These are phyloP conservation scores for Pseudozyma sp. DNA, from an alignment of 1,284 basidiomycete genomes.

Conservation along the genomic window DNA sequence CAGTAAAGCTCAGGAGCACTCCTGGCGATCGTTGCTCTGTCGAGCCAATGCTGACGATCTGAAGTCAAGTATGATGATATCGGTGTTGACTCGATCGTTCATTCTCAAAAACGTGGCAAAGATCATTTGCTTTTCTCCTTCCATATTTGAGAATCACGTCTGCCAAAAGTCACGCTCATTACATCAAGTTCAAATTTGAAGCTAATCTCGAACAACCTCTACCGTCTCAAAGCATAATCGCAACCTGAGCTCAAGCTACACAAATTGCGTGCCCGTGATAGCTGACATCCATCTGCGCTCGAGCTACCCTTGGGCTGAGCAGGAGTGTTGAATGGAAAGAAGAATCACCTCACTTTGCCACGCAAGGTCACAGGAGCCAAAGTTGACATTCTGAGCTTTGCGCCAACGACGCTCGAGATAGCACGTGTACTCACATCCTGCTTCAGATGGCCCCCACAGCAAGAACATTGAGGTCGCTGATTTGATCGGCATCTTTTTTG, in stretches of 20 bases:
- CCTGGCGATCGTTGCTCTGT: too few relatives aligned
- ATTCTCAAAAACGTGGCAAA: neutral
- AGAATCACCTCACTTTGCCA: neutral
- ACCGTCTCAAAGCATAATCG: too few relatives aligned
- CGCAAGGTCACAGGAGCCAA: neutral
- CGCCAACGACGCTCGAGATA: neutral
- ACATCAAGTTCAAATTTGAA: constrained; percentile 2
- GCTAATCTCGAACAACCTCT: neutral
- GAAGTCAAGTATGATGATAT: neutral
- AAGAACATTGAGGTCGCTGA: too few relatives aligned
- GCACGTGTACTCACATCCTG: too few relatives aligned
- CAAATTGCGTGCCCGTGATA: neutral
- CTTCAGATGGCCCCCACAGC: too few relatives aligned
- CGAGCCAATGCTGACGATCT: too few relatives aligned
- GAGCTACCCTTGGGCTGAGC: neutral
- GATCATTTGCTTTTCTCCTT: neutral
- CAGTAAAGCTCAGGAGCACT: too few relatives aligned
- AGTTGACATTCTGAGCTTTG: neutral
- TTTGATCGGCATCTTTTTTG: too few relatives aligned
- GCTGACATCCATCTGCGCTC: neutral
- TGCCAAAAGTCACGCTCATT: neutral
- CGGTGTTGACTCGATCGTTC: neutral
- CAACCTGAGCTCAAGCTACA: neutral
- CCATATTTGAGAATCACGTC: neutral
- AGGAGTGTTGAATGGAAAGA: neutral